Evolutionary conservation across 2,329 filamentous ascomycete species (phyloP).

Genomic region (Claviceps digitariae): DNA sequence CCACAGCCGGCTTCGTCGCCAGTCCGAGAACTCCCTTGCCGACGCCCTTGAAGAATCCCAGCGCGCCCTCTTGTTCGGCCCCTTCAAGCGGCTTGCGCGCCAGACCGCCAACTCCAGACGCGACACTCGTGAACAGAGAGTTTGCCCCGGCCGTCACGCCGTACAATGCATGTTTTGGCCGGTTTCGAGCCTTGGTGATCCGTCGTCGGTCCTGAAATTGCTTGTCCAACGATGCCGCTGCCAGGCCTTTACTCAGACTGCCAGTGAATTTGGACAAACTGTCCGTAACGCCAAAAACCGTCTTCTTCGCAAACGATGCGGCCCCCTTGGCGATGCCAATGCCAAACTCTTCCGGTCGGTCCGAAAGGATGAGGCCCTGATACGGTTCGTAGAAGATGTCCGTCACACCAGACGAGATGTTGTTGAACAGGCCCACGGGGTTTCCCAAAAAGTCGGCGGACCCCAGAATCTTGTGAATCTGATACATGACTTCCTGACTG

Average conservation of each 20-base stretch:
- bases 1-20: constrained; percentile 94
- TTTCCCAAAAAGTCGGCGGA: constrained; percentile 97
- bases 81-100: constrained; percentile 90
- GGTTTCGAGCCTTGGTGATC: constrained; percentile 83
- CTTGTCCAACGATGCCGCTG: constrained; percentile 91
- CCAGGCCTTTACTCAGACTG: constrained; percentile 89
- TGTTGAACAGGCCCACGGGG: constrained; percentile 95
- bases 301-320: constrained; percentile 96
- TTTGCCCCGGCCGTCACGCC: constrained; percentile 93
- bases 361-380: constrained; percentile 91
- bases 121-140: constrained; percentile 82
- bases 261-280: constrained; percentile 97
- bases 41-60: constrained; percentile 94
- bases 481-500: constrained; percentile 87
- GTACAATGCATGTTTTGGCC: constrained; percentile 93
- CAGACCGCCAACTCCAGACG: constrained; percentile 84
- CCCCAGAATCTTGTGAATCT: constrained; percentile 93
- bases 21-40: constrained; percentile 88
- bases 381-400: constrained; percentile 99
- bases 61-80: constrained; percentile 84
- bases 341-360: constrained; percentile 88
- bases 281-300: constrained; percentile 92
- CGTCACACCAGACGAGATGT: constrained; percentile 88
- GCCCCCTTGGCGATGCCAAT: constrained; percentile 93
- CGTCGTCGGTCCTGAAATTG: constrained; percentile 95